Evolutionary conservation across 345 rosid species (phyloP), one percentile per base, ranked within the genome.

Genomic region (Streptanthus diversifolius): DNA sequence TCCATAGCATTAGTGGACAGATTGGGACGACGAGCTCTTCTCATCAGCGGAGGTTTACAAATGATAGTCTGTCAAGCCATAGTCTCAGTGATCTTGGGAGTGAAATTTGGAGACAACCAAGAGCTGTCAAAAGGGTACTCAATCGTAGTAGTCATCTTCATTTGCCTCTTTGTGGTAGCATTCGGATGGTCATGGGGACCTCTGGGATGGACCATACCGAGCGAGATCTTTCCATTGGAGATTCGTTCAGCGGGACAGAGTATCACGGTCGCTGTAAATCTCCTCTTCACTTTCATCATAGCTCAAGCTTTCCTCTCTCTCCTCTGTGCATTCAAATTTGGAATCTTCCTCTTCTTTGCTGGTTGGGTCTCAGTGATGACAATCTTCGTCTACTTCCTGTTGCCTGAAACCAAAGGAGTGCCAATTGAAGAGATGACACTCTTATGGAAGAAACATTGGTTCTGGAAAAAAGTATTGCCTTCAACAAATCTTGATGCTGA

Each of bases 121-220:
- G 85, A 76, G 5, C 81, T 95, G 32, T 80, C 99, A 9, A 87
- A 87, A 81, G 83, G 83, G 3, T 87, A 80, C 82, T 88, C 95
- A 7, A 69, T 81, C 6, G 21, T 86, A 37, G 90, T 95, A n/a
- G 97, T 95, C 36, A 66, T 71, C 2, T 84, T 91, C 77, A 73
- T 91, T 3, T 91, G 99, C 77, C 83, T 89, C 5, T 95, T 95
- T 71, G 99, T 91, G 4, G n/a, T 86, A 7, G 97, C 96, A 0
- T 95, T 95, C 8, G 99, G 96, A 62, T 95, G 93, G 91, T 95
- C 99, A 15, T 95, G 99, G 97, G 99, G 99, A 18, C 95, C 95
- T 1, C 82, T 95, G 0, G 99, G 99, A 0, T 95, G 97, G 96
- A 91, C 97, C 0, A 80, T 95, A 41, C 97, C 99, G 1, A 91